Evolutionary conservation across 2,329 filamentous ascomycete species (phyloP).

Genomic region (Alternaria triticimaculans): DNA sequence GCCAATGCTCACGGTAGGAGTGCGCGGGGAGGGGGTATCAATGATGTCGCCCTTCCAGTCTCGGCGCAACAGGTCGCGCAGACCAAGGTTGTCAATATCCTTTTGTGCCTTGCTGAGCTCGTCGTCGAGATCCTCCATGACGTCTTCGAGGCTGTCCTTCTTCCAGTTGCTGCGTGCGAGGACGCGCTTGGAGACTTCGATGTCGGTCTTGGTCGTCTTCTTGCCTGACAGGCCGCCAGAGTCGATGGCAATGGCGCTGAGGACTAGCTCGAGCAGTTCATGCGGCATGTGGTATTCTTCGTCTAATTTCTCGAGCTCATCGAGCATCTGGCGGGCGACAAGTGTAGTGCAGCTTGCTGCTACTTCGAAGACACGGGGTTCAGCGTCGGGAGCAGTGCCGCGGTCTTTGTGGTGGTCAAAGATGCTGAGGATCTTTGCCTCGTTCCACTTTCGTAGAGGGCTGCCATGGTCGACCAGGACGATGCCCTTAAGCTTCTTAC

Average conservation of each 20-base stretch:
- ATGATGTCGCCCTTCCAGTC: slow-evolving; percentile 59
- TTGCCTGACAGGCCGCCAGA: slow-evolving; percentile 49
- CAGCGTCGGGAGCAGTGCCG: slow-evolving; percentile 51
- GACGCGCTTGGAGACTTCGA: slow-evolving; percentile 48
- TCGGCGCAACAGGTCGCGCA: slow-evolving; percentile 55
- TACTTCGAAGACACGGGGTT: slow-evolving; percentile 54
- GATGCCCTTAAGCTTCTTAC: slow-evolving; percentile 53
- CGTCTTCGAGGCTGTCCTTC: slow-evolving; percentile 47
- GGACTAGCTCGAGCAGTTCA: slow-evolving; percentile 57
- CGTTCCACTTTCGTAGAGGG: slow-evolving; percentile 53
- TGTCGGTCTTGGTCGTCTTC: slow-evolving; percentile 50
- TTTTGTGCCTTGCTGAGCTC: slow-evolving; percentile 53
- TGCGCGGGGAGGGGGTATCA: slow-evolving; percentile 55
- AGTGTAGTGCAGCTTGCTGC: slow-evolving; percentile 56
- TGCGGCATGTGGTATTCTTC: slow-evolving; percentile 58
- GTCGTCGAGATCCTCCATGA: slow-evolving; percentile 53
- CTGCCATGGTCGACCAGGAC: slow-evolving; percentile 55
- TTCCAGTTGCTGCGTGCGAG: slow-evolving; percentile 54
- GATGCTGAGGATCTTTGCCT: slow-evolving; percentile 54
- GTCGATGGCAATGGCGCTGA: slow-evolving; percentile 57
- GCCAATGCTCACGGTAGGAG: slow-evolving; percentile 55
- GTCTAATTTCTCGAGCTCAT: slow-evolving; percentile 53
- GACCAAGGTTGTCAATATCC: slow-evolving; percentile 50
- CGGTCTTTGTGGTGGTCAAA: slow-evolving; percentile 57
- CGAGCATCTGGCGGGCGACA: slow-evolving; percentile 56